Conservation (phyloP, 495 filamentous ascomycete species). For the Pseudomonodictys pantanalensis region DNA sequence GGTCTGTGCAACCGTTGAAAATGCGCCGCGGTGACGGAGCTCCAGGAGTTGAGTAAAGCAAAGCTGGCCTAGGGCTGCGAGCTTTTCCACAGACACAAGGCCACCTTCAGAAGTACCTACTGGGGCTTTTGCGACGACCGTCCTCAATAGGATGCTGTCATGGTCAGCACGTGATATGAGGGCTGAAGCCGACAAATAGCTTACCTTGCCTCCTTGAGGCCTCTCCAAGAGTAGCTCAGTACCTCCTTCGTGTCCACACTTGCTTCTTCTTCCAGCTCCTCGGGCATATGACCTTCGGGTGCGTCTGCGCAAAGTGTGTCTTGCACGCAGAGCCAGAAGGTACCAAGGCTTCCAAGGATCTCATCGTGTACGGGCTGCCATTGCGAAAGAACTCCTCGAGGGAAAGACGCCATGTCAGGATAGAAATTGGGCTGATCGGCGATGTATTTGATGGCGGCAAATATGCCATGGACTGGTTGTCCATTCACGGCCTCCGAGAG, state of each 20-base stretch:
- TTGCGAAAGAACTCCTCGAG: slow-evolving; percentile 2
- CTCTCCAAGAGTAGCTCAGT: slow-evolving; percentile 89
- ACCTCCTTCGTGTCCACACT: slow-evolving; percentile 75
- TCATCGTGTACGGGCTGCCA: slow-evolving; percentile 49
- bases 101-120: background rate
- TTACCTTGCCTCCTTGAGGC: slow-evolving; percentile 85
- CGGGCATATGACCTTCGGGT: slow-evolving; percentile 80
- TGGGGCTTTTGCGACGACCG: slow-evolving; percentile 48
- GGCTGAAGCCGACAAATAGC: background rate
- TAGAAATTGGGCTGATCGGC: slow-evolving; percentile 34
- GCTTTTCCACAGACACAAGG: slow-evolving; percentile 37
- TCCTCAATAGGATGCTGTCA: slow-evolving; percentile 56
- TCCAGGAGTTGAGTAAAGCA: slow-evolving; percentile 78
- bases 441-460: slow-evolving; percentile 51
- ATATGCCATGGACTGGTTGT: slow-evolving; percentile 42
- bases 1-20: slow-evolving; percentile 86
- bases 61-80: slow-evolving; percentile 60
- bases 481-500: slow-evolving; percentile 33
- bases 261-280: slow-evolving; percentile 66
- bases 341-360: slow-evolving; percentile 55
- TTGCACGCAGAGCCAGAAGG: slow-evolving; percentile 71
- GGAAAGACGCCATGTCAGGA: slow-evolving; percentile 32
- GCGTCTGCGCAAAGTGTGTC: slow-evolving; percentile 83
- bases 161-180: slow-evolving; percentile 11
- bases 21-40: slow-evolving; percentile 87